Conservation (phyloP, 2,329 filamentous ascomycete species). For the Lachnellula arida region DNA sequence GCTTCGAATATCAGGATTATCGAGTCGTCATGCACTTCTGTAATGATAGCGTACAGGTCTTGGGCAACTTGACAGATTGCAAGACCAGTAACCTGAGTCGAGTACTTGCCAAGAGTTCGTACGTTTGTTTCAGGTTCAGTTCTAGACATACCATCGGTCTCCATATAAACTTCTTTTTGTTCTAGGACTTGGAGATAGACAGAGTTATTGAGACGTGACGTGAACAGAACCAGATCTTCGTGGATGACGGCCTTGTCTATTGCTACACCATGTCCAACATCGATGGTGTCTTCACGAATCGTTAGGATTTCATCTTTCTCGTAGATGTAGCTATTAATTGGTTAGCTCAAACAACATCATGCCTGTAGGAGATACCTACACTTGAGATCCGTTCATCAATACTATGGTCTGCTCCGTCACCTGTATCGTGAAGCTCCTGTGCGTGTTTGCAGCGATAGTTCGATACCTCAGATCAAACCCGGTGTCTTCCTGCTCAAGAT, state of each 20-base stretch:
- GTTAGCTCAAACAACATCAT: conserved; percentile 3
- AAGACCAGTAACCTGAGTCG: conserved; percentile 17
- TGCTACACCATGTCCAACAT: conserved; percentile 6
- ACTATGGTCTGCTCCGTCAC: conserved; percentile 44
- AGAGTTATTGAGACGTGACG: conserved; percentile 13
- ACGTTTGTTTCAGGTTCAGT: conserved; percentile 5
- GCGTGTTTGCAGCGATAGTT: conserved; percentile 45
- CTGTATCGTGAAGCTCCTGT: conserved; percentile 43
- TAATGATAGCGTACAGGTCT: conserved; percentile 15
- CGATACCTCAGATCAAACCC: conserved; percentile 49
- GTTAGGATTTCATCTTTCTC: conserved; percentile 12
- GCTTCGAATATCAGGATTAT: conserved; percentile 19
- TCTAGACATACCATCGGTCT: conserved; percentile 5
- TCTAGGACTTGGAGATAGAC: conserved; percentile 20
- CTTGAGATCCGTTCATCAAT: conserved; percentile 8
- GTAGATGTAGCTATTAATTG: conserved; percentile 10
- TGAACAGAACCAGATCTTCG: conserved; percentile 23
- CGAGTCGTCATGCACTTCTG: conserved; percentile 13
- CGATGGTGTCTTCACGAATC: neutral
- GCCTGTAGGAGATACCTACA: conserved; percentile 16
- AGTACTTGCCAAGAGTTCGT: conserved; percentile 14
- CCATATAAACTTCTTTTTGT: conserved; percentile 6
- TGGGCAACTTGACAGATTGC: conserved; percentile 9
- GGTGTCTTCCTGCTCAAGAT: conserved; percentile 38
- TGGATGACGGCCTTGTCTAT: conserved; percentile 25